Evolutionary conservation across 768 basidiomycete genomes (phyloP), one percentile per base, ranked within the genome.

Genomic region (Mycena amicta): DNA sequence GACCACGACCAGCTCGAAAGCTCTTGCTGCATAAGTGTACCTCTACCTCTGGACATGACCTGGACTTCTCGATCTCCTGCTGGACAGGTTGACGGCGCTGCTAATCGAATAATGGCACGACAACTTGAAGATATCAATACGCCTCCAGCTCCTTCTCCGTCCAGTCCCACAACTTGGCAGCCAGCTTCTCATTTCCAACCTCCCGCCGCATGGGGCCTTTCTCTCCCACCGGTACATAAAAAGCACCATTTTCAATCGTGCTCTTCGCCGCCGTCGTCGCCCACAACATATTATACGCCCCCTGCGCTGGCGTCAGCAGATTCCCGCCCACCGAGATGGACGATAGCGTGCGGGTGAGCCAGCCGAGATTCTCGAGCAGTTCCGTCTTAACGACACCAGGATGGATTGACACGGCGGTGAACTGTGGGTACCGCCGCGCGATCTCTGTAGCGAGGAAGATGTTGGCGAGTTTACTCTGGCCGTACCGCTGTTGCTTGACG

Each of bases 111-210:
- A 37, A 37, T 18, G 18, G 33, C 33, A 37, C 33, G 33, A 37
- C 33, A 37, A 37, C 18, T 8, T 37, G n/a, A n/a, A n/a, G n/a
- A n/a, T 37, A 43, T 11, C 20, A 26, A 52, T 47, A 63, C 11
- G 39, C 37, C 27, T 22, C 41, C 6, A 62, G 46, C 37, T 60
- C 58, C 27, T 57, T 57, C 8, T 60, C 41, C 6, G 62, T 63
- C 62, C 62, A 63, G 3, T 63, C 62, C 62, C 62, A 63, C 52
- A 63, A 23, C 20, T 55, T 13, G 8, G 16, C 29, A 1, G 62
- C 55, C 27, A 60, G 16, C 55, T 50, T 53, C 47, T 23, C 11
- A 39, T 59, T 53, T 13, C n/a, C 13, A 28, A 54, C 49, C n/a
- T 46, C 55, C 15, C 62, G 57, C 15, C 5, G 18, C 45, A 53